Base-by-base conservation (phyloP, 179 eudicot species). In the Silene noctiflora region DNA sequence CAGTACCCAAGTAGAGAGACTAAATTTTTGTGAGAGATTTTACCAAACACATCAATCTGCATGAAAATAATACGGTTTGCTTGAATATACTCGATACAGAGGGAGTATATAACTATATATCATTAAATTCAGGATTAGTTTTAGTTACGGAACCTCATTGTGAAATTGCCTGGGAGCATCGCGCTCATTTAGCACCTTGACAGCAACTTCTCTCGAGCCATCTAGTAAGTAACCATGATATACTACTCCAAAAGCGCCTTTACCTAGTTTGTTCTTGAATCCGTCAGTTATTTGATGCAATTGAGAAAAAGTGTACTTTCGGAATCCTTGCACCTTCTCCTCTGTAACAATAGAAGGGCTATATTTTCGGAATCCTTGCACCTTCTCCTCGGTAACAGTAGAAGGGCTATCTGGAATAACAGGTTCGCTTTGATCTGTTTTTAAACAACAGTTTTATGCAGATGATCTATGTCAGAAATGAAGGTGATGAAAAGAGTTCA, bases 241-340 rank as follows among this genome's bases (percentile, higher is more conserved):
- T 27, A 83, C 88, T 5, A 64, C 63, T 69, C 83, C 88, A 71
- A 46, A 79, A 2, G 82, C 85, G 27, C 88, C 85, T 75, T 65
- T 63, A n/a, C 88, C 86, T 17, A 83, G 60, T 55, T n/a, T 9
- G 20, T 48, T 69, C 19, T 73, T 12, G 3, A 84, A 81, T 31
- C 51, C 67, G 4, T 8, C 66, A 0, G 86, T 86, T 78, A 80
- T 84, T 5, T 39, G 24, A 48, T 24, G n/a, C 70, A 84, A 76
- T 51, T 84, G 75, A 2, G 71, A 55, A 42, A 66, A 74, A 0
- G 84, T 71, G 67, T 79, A 84, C 51, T 25, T 58, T 58, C 71
- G 21, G 42, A 77, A 69, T 67, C 80, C 81, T 16, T 42, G 68
- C 29, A 60, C 21, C 21, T 51, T 19, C 73, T 69, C 48, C 17